Percentiles rank a stretch among this genome's conserved stretches.
Conservation (phyloP, 73 alveolate genomes). For the Paramecium sonneborni region DNA sequence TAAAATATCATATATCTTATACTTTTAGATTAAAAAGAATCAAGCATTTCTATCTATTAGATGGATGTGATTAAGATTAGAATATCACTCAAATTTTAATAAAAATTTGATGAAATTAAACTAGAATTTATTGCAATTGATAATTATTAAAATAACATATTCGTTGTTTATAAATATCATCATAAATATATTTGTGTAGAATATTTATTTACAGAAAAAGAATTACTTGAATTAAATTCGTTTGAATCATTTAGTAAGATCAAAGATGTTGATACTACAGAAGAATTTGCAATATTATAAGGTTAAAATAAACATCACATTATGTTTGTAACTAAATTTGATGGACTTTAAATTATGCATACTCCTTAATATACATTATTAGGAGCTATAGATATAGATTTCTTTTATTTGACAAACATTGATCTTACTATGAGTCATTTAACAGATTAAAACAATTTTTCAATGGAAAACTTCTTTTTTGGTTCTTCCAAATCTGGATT, state of each 20-base stretch:
- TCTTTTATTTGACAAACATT: background rate
- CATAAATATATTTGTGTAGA: background rate
- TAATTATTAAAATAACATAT: background rate
- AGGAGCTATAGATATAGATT: slow-evolving; percentile 2
- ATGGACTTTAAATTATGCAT: background rate
- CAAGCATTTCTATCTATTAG: background rate
- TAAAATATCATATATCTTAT: background rate
- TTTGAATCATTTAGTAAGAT: slow-evolving; percentile 5
- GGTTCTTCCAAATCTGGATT: slow-evolving; percentile 5
- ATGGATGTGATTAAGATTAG: background rate
- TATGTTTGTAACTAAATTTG: background rate
- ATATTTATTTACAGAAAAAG: background rate
- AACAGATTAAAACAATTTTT: background rate
- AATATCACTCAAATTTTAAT: background rate
- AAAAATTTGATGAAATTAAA: background rate
- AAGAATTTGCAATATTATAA: background rate
- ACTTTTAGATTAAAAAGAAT: background rate
- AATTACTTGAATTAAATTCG: background rate
- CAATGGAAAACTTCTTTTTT: background rate
- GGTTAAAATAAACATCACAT: slow-evolving; percentile 18
- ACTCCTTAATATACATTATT: background rate
- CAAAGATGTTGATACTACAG: slow-evolving; percentile 16
- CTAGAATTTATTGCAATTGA: background rate
- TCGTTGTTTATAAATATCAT: background rate
- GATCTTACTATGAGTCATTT: background rate